These are phyloP conservation scores for Sporisorium graminicola DNA, from an alignment of 1,284 basidiomycete species.

Conservation along the genomic window DNA sequence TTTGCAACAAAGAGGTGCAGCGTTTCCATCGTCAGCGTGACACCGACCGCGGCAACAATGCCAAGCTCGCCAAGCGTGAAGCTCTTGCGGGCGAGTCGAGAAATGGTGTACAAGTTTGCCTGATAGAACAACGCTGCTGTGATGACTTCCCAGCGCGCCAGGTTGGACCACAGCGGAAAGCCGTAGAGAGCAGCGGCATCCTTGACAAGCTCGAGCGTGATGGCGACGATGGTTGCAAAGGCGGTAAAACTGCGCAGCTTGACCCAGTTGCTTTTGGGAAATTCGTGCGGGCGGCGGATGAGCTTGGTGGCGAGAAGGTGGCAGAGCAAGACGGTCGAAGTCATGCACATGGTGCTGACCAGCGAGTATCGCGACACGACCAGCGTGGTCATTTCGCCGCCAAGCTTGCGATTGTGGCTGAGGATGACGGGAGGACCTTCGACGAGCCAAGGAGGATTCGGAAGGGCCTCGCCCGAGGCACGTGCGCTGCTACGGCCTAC, in stretches of 20 bases:
- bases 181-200: slow-evolving; percentile 59
- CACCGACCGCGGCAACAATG: slow-evolving; percentile 87
- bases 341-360: slow-evolving; percentile 56
- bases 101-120: slow-evolving; percentile 86
- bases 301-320: slow-evolving; percentile 57
- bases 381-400: slow-evolving; percentile 43
- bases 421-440: slow-evolving; percentile 55
- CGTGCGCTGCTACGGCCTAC: slow-evolving; percentile 43
- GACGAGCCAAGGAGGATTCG: slow-evolving; percentile 50
- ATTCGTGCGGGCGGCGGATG: slow-evolving; percentile 52
- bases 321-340: slow-evolving; percentile 48
- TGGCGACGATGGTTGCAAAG: slow-evolving; percentile 66
- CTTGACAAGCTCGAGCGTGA: slow-evolving; percentile 64
- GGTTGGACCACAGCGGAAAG: slow-evolving; percentile 62
- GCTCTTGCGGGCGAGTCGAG: slow-evolving; percentile 88
- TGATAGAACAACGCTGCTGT: slow-evolving; percentile 87
- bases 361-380: slow-evolving; percentile 56
- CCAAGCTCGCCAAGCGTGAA: slow-evolving; percentile 95
- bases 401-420: slow-evolving; percentile 33
- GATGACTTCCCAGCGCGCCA: slow-evolving; percentile 75
- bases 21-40: slow-evolving; percentile 84
- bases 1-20: slow-evolving; percentile 60
- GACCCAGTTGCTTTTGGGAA: slow-evolving; percentile 63
- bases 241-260: slow-evolving; percentile 69
- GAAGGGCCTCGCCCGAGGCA: slow-evolving; percentile 48